Base-by-base conservation (phyloP, 2,329 filamentous ascomycete genomes). In the Lasiodiplodia sp. region DNA sequence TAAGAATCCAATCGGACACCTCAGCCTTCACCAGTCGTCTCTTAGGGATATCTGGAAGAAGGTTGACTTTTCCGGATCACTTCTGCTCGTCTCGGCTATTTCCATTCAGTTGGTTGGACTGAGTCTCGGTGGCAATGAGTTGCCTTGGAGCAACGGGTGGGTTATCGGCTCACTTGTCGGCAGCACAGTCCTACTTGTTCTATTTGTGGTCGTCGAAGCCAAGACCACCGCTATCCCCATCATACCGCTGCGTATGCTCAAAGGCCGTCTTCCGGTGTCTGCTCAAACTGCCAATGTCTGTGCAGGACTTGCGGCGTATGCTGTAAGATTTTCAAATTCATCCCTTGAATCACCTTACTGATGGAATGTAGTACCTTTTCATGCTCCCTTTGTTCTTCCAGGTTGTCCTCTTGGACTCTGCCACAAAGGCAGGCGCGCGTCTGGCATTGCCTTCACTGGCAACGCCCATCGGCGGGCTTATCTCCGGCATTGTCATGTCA, bases 331-430 rank as follows among this genome's bases (percentile, higher is more conserved):
- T 18, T 11, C 52, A 16, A 11, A 2, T 4, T 4, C 7, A 18
- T n/a, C 3, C 2, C 12, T 7, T 14, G 18, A 11, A 11, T 4
- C 8, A 16, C 23, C 7, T n/a, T 56, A 16, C 23, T 34, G 10
- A 56, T 34, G 47, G 1, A 62, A 47, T 28, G 5, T 23, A 66
- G 81, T 83, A 82, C 68, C 77, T 85, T n/a, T 85, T 85, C 71
- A 83, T 79, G 55, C 76, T 83, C 0, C 82, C 83, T 1, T 74
- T 85, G 0, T 81, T 83, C 68, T 84, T 92, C 80, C 91, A 93
- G 76, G 90, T 89, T 47, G 91, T 93, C 31, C 88, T 92, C 58
- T 84, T 91, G 64, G 83, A 85, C 56, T 82, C 79, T 18, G 78
- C 83, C 5, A 80, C 82, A 16, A 81, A 78, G 66, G 82, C 83